These are phyloP conservation scores for Cladophialophora carrionii DNA, from an alignment of 2,329 filamentous ascomycete species.

Conservation along the genomic window DNA sequence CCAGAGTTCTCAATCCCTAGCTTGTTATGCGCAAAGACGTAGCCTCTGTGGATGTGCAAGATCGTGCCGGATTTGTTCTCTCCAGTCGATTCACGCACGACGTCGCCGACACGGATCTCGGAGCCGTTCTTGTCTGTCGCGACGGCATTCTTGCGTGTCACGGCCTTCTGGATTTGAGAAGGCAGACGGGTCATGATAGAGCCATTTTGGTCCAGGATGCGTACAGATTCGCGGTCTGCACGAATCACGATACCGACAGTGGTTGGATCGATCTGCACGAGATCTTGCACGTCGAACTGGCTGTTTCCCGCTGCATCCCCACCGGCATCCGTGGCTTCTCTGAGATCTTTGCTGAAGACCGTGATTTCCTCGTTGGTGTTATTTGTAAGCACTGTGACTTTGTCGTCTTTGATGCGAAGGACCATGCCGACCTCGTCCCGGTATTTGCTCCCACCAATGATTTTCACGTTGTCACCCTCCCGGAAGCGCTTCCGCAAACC, in stretches of 20 bases:
- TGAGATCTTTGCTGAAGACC: constrained; percentile 94
- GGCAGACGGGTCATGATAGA: constrained; percentile 80
- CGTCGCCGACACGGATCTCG: constrained; percentile 88
- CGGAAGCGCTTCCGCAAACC: constrained; percentile 90
- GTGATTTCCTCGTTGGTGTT: constrained; percentile 92
- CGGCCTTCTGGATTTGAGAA: constrained; percentile 89
- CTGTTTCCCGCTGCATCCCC: constrained; percentile 67
- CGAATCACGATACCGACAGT: constrained; percentile 94
- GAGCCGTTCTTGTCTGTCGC: constrained; percentile 91
- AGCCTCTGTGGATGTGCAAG: constrained; percentile 91
- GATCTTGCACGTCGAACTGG: constrained; percentile 87
- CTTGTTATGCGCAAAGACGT: constrained; percentile 84
- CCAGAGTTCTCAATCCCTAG: constrained; percentile 79
- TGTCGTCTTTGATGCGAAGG: constrained; percentile 87
- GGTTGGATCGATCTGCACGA: constrained; percentile 89
- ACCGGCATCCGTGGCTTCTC: constrained; percentile 89
- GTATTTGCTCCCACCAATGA: constrained; percentile 93
- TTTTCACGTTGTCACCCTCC: constrained; percentile 96
- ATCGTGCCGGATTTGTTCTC: constrained; percentile 86
- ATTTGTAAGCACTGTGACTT: constrained; percentile 89
- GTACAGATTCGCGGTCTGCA: constrained; percentile 89
- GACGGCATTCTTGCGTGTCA: constrained; percentile 78
- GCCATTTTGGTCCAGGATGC: constrained; percentile 87
- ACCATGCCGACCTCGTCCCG: constrained; percentile 97
- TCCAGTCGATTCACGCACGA: constrained; percentile 85